Evolutionary conservation across 352 stramenopile genomes (phyloP), one percentile per base, ranked within the genome.

Genomic region (Thraustochytrium striatum): DNA sequence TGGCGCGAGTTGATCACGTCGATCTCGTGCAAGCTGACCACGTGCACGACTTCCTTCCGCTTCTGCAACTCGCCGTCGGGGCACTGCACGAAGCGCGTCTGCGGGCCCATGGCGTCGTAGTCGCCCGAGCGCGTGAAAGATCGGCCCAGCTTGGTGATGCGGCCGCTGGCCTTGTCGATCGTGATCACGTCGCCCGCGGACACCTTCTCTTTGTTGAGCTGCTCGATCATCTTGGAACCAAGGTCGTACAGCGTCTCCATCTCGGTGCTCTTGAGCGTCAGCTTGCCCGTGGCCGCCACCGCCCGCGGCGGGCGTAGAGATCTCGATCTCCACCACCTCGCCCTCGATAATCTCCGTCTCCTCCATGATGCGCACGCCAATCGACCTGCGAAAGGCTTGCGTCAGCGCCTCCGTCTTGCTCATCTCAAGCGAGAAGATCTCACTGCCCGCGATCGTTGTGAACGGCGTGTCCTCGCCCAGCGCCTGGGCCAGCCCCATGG

Each of bases 241-340:
- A 99, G 90, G 85, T 99, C 96, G 85, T 99, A 99, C 25, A 99
- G 95, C 0, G 96, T 99, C 89, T 99, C 96, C 96, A 99, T 99
- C 85, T 99, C 96, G 0, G 96, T 99, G 61, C 96, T 99, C 59
- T 96, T 97, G 32, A 99, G 85, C 41, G 96, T 99, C 44, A 99
- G 86, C 28, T 95, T 87, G 50, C 96, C 96, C 0, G 87, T 80
- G 94, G 13, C 90, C 86, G 8, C 82, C 85, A 5, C 44, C 78
- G 52, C 85, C 86, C 21, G 85, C 83, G 7, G 83, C 72, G 25
- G 72, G 86, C 13, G 88, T 91, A 72, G 99, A 95, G 78, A 98
- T 93, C 87, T 99, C 94, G 81, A 99, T 98, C 84, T 99, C 96
- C 25, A 99, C 96, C 19, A 99, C 96, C 88, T 99, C 96, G 72